These are phyloP conservation scores for Cordyceps fumosorosea DNA, from an alignment of 2,329 filamentous ascomycete genomes.

Conservation along the genomic window DNA sequence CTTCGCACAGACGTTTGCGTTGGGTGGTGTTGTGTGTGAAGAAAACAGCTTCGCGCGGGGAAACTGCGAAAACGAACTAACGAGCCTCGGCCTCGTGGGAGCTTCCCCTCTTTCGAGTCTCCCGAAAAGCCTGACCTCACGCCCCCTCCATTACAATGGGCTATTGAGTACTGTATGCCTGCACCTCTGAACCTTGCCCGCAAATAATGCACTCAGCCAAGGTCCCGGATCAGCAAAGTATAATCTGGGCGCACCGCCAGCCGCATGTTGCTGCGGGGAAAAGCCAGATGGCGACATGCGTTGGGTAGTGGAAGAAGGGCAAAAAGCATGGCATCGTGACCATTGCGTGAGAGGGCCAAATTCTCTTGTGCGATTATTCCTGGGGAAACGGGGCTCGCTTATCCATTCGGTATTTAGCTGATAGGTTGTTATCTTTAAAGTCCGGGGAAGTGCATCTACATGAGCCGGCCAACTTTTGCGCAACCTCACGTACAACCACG, in stretches of 20 bases:
- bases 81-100: conserved; percentile 3
- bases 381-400: conserved; percentile 10
- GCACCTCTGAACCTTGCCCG: not conserved
- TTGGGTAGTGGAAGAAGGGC: not conserved
- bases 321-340: not conserved
- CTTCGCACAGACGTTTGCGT: conserved; percentile 2
- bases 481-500: no score
- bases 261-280: not conserved
- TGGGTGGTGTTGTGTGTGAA: not conserved
- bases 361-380: not conserved
- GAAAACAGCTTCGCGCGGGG: not conserved
- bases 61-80: not conserved
- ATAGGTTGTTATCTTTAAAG: not conserved
- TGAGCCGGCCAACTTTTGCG: no score
- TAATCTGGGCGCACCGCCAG: not conserved
- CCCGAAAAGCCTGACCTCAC: not conserved
- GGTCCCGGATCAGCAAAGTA: not conserved
- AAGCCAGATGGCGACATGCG: not conserved
- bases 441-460: not conserved
- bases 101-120: conserved; percentile 8
- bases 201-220: not conserved
- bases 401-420: not conserved
- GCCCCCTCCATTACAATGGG: not conserved
- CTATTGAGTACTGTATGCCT: not conserved
- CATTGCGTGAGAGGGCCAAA: not conserved